phyloP scores from a whole-genome alignment of 352 stramenopile species.

The Globisporangium camurandrum region DNA sequence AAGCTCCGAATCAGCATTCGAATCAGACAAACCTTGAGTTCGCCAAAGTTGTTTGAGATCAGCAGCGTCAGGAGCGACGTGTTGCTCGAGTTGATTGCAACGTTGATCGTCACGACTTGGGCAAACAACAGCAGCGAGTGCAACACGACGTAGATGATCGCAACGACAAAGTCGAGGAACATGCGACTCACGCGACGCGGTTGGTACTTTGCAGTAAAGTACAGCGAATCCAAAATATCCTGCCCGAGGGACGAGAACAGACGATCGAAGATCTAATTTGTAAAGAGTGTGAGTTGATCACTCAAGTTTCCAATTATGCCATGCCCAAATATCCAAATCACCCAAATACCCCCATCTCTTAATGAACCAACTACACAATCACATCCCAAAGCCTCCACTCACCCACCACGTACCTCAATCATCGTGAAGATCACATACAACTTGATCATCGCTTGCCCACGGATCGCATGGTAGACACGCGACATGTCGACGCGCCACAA shows the following conservation, averaged over 20 bases:
- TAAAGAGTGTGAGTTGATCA: no score
- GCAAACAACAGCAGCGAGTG: slow-evolving; percentile 95
- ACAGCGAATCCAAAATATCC: slow-evolving; percentile 95
- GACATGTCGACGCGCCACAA: slow-evolving; percentile 92
- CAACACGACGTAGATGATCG: slow-evolving; percentile 73
- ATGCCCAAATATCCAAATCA: no score
- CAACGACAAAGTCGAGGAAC: slow-evolving; percentile 68
- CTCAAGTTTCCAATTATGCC: no score
- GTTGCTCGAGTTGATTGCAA: slow-evolving; percentile 94
- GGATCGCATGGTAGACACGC: slow-evolving; percentile 98
- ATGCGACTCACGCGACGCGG: slow-evolving; percentile 61
- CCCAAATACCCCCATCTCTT: no score
- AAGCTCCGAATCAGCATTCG: no score
- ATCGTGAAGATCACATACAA: slow-evolving; percentile 98
- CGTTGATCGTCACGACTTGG: slow-evolving; percentile 95
- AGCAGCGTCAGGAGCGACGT: slow-evolving; percentile 91
- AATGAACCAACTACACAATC: not conserved
- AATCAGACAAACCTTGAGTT: slow-evolving; percentile 99
- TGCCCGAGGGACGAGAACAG: slow-evolving; percentile 95
- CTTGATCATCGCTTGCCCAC: slow-evolving; percentile 97
- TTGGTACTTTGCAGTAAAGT: slow-evolving; percentile 83
- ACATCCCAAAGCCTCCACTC: not conserved
- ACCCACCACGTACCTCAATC: slow-evolving; percentile 68
- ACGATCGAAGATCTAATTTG: slow-evolving; percentile 96
- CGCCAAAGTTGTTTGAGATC: slow-evolving; percentile 98